Conservation (phyloP, 1,139 yeast species). For the Candida tetrigidarum region DNA sequence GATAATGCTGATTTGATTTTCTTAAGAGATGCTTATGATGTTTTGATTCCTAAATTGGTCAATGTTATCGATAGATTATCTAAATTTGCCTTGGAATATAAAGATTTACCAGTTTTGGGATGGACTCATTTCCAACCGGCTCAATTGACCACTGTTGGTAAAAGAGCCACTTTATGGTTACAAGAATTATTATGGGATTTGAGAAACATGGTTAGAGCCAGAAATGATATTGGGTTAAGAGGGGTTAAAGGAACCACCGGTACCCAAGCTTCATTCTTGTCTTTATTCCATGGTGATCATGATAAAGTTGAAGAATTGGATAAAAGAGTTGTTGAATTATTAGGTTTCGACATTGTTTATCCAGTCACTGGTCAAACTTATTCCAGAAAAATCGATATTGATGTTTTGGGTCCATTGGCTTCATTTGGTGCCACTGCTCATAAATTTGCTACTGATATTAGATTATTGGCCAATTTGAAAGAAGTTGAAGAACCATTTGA, state of each 20-base stretch:
- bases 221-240: slow-evolving; percentile 94
- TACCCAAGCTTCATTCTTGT: slow-evolving; percentile 95
- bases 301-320: slow-evolving; percentile 94
- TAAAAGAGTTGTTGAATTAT: slow-evolving; percentile 86
- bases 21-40: slow-evolving; percentile 92
- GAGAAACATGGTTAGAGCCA: slow-evolving; percentile 93
- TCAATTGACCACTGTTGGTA: slow-evolving; percentile 97
- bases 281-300: slow-evolving; percentile 95
- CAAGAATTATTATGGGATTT: slow-evolving; percentile 98
- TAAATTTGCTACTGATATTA: slow-evolving; percentile 96
- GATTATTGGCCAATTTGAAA: slow-evolving; percentile 94
- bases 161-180: slow-evolving; percentile 97
- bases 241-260: slow-evolving; percentile 99
- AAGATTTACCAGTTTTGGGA: slow-evolving; percentile 96
- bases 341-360: slow-evolving; percentile 93
- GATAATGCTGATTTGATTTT: slow-evolving; percentile 98
- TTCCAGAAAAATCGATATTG: slow-evolving; percentile 97
- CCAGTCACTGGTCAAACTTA: slow-evolving; percentile 99
- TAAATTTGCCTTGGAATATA: slow-evolving; percentile 86
- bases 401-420: slow-evolving; percentile 88
- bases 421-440: slow-evolving; percentile 96
- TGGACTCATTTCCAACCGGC: slow-evolving; percentile 99
- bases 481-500: slow-evolving; percentile 99
- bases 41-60: slow-evolving; percentile 91
- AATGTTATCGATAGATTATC: slow-evolving; percentile 92